A percentile compares a stretch with the other conserved stretches of the same genome.
These are phyloP conservation scores for Coniochaeta prunicola DNA, from an alignment of 2,329 filamentous ascomycete species.

Conservation along the genomic window DNA sequence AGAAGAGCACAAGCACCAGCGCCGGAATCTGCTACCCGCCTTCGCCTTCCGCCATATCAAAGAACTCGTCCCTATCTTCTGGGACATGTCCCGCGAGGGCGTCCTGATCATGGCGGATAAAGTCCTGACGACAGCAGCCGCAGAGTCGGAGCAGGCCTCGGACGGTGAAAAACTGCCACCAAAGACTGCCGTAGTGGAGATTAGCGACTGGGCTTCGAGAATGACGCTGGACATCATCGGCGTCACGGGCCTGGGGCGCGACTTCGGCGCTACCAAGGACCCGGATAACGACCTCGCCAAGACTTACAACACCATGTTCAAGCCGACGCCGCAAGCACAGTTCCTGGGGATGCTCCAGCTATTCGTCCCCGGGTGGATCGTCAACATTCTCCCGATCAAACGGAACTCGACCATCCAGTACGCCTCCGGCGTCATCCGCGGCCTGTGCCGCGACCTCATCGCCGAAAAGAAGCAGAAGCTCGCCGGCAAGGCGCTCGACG, in stretches of 20 bases:
- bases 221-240: constrained; percentile 72
- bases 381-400: constrained; percentile 58
- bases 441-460: constrained; percentile 62
- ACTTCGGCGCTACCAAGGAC: constrained; percentile 60
- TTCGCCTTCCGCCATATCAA: constrained; percentile 85
- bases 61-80: constrained; percentile 77
- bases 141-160: constrained; percentile 16
- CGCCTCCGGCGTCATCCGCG: constrained; percentile 53
- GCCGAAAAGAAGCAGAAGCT: constrained; percentile 55
- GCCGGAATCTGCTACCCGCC: constrained; percentile 72
- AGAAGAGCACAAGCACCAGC: constrained; percentile 78
- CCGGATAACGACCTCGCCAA: constrained; percentile 50
- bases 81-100: constrained; percentile 66
- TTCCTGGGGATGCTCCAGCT: constrained; percentile 50
- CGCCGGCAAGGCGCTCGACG: constrained; percentile 38
- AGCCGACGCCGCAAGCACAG: constrained; percentile 41
- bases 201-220: constrained; percentile 57
- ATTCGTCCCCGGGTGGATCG: constrained; percentile 56
- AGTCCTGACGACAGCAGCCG: constrained; percentile 33
- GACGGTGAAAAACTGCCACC: constrained; percentile 17
- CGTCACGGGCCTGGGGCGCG: constrained; percentile 60
- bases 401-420: constrained; percentile 58
- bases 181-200: constrained; percentile 41
- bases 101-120: constrained; percentile 52
- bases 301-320: constrained; percentile 50